These are phyloP conservation scores for Plantago coronopus DNA, from an alignment of 305 asterid species.

Conservation along the genomic window DNA sequence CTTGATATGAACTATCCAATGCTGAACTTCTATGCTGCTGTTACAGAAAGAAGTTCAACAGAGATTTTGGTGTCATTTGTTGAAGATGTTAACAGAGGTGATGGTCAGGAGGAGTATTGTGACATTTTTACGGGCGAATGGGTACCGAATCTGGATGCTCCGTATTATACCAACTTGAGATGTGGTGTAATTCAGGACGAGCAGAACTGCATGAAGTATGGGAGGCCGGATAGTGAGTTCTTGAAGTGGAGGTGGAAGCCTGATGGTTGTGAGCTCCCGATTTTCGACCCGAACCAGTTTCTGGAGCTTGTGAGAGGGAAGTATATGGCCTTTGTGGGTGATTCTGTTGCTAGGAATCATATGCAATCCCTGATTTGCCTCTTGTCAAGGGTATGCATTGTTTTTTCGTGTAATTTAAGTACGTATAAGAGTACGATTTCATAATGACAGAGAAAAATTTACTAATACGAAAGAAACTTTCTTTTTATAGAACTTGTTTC, in stretches of 20 bases:
- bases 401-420: background rate
- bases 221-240: slow-evolving; percentile 60
- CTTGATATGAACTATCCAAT: slow-evolving; percentile 39
- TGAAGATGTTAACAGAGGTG: slow-evolving; percentile 20
- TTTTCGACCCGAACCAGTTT: slow-evolving; percentile 48
- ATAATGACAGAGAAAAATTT: too few species aligned
- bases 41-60: slow-evolving; percentile 22
- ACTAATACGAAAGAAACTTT: too few species aligned
- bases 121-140: slow-evolving; percentile 74
- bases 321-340: slow-evolving; percentile 81
- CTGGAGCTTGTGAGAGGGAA: slow-evolving; percentile 62
- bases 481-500: too few species aligned
- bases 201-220: slow-evolving; percentile 76
- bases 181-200: slow-evolving; percentile 69
- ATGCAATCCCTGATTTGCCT: slow-evolving; percentile 87
- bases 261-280: slow-evolving; percentile 61
- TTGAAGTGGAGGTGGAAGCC: slow-evolving; percentile 89
- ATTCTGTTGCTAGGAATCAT: slow-evolving; percentile 80
- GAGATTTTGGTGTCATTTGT: slow-evolving; percentile 20
- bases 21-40: slow-evolving; percentile 17
- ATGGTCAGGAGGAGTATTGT: slow-evolving; percentile 29
- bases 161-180: slow-evolving; percentile 63
- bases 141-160: slow-evolving; percentile 58
- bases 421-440: too few species aligned
- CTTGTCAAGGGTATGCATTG: slow-evolving; percentile 52